These are phyloP conservation scores for Microdochium bolleyi DNA, from an alignment of 2,329 filamentous ascomycete genomes.

Conservation along the genomic window DNA sequence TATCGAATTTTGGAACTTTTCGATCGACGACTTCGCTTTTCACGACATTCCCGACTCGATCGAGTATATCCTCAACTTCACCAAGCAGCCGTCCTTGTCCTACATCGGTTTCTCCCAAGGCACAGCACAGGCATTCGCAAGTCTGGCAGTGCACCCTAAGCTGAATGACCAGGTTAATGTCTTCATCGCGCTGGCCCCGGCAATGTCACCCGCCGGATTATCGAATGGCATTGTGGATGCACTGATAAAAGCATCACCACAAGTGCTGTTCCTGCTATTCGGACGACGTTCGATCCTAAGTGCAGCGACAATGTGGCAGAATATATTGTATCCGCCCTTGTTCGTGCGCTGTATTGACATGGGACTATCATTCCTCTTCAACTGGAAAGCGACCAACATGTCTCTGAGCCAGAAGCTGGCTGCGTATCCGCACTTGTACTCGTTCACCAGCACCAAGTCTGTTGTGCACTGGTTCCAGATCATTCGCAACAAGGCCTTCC, in stretches of 20 bases:
- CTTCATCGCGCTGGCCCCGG: slow-evolving; percentile 90
- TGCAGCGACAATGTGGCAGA: slow-evolving; percentile 95
- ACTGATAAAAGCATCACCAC: slow-evolving; percentile 85
- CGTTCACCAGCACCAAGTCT: slow-evolving; percentile 91
- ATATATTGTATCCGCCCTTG: slow-evolving; percentile 87
- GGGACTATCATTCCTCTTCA: slow-evolving; percentile 75
- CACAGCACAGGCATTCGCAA: slow-evolving; percentile 92
- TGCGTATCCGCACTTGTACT: slow-evolving; percentile 92
- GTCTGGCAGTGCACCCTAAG: slow-evolving; percentile 82
- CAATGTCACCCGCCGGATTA: slow-evolving; percentile 90
- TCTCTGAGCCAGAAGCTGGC: slow-evolving; percentile 82
- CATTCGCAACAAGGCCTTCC: slow-evolving; percentile 90
- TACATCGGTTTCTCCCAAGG: slow-evolving; percentile 98
- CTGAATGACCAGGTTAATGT: slow-evolving; percentile 92
- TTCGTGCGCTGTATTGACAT: slow-evolving; percentile 84
- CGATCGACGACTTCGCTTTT: slow-evolving; percentile 96
- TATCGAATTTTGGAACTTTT: slow-evolving; percentile 89
- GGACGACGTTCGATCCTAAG: slow-evolving; percentile 85
- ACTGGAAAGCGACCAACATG: slow-evolving; percentile 84
- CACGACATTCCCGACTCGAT: slow-evolving; percentile 96
- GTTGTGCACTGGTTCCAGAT: slow-evolving; percentile 99
- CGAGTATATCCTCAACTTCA: slow-evolving; percentile 79
- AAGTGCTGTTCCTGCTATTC: slow-evolving; percentile 87
- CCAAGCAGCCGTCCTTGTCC: slow-evolving; percentile 73
- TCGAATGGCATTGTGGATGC: slow-evolving; percentile 88